Conservation (phyloP, 2,329 filamentous ascomycete genomes). For the Biscogniauxia mediterranea region DNA sequence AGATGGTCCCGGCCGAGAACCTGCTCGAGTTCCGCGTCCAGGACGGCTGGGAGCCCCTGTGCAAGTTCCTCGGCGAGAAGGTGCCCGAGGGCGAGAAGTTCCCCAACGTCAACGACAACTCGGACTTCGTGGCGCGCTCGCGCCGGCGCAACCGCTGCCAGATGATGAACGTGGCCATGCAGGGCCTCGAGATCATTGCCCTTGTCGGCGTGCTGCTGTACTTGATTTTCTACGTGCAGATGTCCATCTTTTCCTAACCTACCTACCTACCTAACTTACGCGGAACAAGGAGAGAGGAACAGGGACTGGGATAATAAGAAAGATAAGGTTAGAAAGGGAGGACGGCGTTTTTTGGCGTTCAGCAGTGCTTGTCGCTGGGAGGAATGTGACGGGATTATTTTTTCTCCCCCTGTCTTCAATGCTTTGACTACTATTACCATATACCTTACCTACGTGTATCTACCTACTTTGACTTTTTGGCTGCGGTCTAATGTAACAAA, state of each 20-base stretch:
- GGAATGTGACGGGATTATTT: neutral
- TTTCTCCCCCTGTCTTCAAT: neutral
- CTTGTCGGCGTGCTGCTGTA: conserved; percentile 33
- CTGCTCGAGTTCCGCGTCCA: conserved; percentile 33
- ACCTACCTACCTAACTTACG: no score
- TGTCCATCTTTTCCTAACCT: conserved; percentile 11
- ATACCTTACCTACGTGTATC: neutral
- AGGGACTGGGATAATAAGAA: neutral
- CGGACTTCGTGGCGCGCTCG: conserved; percentile 46
- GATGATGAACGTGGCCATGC: conserved; percentile 43
- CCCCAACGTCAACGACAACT: conserved; percentile 47
- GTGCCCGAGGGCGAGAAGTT: conserved; percentile 36
- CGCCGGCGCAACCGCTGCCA: conserved; percentile 44
- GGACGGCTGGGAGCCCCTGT: conserved; percentile 38
- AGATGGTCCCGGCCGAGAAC: conserved; percentile 30
- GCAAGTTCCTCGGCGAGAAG: conserved; percentile 35
- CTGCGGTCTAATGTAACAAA: neutral
- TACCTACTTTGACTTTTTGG: neutral
- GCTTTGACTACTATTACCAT: neutral
- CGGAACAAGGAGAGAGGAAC: no score
- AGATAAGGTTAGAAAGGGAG: neutral
- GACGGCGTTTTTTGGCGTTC: neutral
- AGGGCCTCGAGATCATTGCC: conserved; percentile 19
- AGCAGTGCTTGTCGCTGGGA: neutral
- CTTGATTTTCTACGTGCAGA: conserved; percentile 27